Percentiles rank a stretch among this genome's conserved stretches.
phyloP scores from a whole-genome alignment of 2,329 filamentous ascomycete genomes.

The Aspergillus viridinutans region DNA sequence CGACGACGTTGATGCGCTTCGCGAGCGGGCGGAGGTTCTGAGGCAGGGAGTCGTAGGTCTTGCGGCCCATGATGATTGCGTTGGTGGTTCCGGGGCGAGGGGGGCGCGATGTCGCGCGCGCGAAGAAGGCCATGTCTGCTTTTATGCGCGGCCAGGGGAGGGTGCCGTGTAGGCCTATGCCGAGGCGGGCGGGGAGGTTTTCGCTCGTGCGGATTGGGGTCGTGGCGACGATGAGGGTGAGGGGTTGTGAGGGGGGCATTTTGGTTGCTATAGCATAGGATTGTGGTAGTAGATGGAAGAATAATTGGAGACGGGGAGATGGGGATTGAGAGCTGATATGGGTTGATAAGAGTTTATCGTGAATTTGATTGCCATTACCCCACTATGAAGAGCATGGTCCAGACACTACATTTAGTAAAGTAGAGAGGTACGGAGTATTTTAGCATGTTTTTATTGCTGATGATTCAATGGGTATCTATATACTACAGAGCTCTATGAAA shows the following conservation, averaged over 20 bases:
- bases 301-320: too few species aligned
- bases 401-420: too few species aligned
- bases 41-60: constrained; percentile 93
- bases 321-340: too few species aligned
- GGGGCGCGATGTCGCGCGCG: constrained; percentile 72
- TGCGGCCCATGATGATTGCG: constrained; percentile 94
- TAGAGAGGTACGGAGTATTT: too few species aligned
- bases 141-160: constrained; percentile 88
- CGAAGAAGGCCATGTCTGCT: constrained; percentile 93
- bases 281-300: background rate
- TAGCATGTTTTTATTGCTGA: too few species aligned
- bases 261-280: constrained; percentile 6
- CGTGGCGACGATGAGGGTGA: constrained; percentile 94
- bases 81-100: constrained; percentile 44
- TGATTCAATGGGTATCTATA: background rate
- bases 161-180: constrained; percentile 73
- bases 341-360: too few species aligned
- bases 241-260: constrained; percentile 43
- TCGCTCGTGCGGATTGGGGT: constrained; percentile 62
- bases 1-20: constrained; percentile 74
- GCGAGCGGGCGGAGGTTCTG: constrained; percentile 71
- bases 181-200: constrained; percentile 72
- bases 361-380: background rate
- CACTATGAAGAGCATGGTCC: background rate
- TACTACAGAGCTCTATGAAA: background rate